Evolutionary conservation across 2,329 filamentous ascomycete species (phyloP).

Genomic region (Rutstroemia sydowiana): DNA sequence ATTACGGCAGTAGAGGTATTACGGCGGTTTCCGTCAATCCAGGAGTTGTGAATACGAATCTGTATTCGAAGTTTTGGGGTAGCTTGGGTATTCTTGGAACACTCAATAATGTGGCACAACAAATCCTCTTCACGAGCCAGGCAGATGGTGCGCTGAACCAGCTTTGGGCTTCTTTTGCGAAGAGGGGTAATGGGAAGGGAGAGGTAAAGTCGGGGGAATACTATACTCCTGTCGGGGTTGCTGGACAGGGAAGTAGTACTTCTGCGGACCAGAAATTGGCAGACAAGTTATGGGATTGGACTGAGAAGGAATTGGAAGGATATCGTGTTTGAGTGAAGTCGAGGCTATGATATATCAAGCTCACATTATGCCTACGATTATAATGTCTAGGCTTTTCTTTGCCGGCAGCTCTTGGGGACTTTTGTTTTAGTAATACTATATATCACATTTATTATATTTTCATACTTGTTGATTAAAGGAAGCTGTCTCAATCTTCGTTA

Average conservation of each 20-base stretch:
- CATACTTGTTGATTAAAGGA: too few species aligned
- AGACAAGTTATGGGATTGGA: slow-evolving; percentile 31
- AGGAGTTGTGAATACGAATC: slow-evolving; percentile 24
- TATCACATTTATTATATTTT: too few species aligned
- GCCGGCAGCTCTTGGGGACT: too few species aligned
- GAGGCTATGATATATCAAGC: background rate
- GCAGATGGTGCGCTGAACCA: slow-evolving; percentile 34
- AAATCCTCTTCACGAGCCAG: slow-evolving; percentile 3
- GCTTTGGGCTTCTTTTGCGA: slow-evolving; percentile 33
- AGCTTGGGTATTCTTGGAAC: slow-evolving; percentile 1
- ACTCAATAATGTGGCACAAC: background rate
- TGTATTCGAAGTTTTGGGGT: slow-evolving; percentile 1
- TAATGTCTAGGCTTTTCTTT: too few species aligned
- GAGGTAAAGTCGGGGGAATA: slow-evolving; percentile 28
- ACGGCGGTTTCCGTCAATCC: slow-evolving; percentile 35
- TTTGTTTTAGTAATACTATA: too few species aligned
- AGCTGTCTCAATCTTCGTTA: too few species aligned
- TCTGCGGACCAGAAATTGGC: slow-evolving; percentile 27
- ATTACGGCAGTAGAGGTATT: slow-evolving; percentile 31
- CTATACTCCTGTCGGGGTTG: slow-evolving; percentile 34
- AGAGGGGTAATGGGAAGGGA: slow-evolving; percentile 17
- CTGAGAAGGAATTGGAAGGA: slow-evolving; percentile 25
- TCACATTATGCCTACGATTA: too few species aligned
- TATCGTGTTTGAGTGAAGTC: slow-evolving; percentile 4
- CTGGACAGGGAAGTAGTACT: slow-evolving; percentile 20